Evolutionary conservation across 192 early-diverging fungal species (phyloP).

Genomic region (Coemansia nantahalensis): DNA sequence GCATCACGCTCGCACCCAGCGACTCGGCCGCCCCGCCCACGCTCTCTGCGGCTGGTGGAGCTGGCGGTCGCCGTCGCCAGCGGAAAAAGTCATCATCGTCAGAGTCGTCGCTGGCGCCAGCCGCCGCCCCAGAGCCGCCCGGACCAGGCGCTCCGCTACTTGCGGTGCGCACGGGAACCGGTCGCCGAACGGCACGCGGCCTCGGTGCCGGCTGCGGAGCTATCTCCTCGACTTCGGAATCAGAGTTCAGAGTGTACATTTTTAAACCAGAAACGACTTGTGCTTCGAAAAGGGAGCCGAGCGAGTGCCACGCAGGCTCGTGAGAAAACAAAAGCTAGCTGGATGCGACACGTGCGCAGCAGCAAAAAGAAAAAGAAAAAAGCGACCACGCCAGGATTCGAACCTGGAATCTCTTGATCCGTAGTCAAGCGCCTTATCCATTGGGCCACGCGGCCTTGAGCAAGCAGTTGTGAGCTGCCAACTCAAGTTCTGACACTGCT

Average conservation of each 20-base stretch:
- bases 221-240: conserved; percentile 33
- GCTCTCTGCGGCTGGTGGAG: not conserved
- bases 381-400: conserved; percentile 48
- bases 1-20: not conserved
- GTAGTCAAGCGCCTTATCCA: conserved; percentile 55
- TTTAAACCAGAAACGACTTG: no score
- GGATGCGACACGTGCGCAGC: no score
- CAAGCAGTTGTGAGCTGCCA: not conserved
- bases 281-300: no score
- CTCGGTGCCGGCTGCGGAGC: not conserved
- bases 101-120: conserved; percentile 4
- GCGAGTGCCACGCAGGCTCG: no score
- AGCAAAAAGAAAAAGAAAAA: conserved; percentile 10
- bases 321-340: no score
- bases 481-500: no score
- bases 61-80: not conserved
- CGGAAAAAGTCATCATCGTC: conserved; percentile 25
- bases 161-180: conserved; percentile 6
- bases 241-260: conserved; percentile 9
- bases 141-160: not conserved
- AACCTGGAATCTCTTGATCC: conserved; percentile 55
- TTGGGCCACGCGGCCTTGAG: conserved; percentile 43
- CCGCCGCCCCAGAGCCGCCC: not conserved
- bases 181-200: conserved; percentile 12
- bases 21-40: no score